Conservation (phyloP, 129 eudicot genomes). For the Escallonia rubra region DNA sequence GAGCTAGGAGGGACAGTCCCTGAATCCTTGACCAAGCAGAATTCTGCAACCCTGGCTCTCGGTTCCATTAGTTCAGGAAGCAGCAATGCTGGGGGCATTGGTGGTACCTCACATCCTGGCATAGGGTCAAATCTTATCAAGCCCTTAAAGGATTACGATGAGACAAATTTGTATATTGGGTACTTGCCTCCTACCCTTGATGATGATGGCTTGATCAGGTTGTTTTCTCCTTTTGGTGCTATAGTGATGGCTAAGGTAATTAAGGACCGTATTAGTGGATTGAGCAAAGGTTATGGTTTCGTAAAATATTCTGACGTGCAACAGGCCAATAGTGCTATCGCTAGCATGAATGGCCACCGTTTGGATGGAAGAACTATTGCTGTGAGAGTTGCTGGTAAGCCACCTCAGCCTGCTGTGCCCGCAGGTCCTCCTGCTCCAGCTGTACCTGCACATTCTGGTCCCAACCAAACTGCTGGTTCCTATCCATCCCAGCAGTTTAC, state of each 20-base stretch:
- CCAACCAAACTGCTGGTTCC: slow-evolving; percentile 25
- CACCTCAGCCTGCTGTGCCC: slow-evolving; percentile 68
- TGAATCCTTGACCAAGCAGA: slow-evolving; percentile 36
- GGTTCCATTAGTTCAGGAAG: slow-evolving; percentile 52
- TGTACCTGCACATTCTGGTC: slow-evolving; percentile 30
- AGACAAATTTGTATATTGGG: slow-evolving; percentile 77
- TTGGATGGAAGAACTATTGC: slow-evolving; percentile 81
- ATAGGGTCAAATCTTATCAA: slow-evolving; percentile 26
- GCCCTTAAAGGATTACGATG: slow-evolving; percentile 64
- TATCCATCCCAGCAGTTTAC: slow-evolving; percentile 55
- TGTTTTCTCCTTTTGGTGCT: slow-evolving; percentile 70
- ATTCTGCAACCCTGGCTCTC: slow-evolving; percentile 37
- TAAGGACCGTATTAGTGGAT: slow-evolving; percentile 52
- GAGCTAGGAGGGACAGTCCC: slow-evolving; percentile 84
- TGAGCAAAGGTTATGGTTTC: slow-evolving; percentile 87
- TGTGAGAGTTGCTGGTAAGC: slow-evolving; percentile 83
- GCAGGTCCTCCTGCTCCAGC: slow-evolving; percentile 48
- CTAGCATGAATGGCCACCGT: slow-evolving; percentile 65
- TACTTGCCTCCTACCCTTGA: slow-evolving; percentile 71
- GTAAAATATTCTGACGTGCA: slow-evolving; percentile 69
- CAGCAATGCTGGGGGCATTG: slow-evolving; percentile 17
- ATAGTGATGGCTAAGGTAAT: slow-evolving; percentile 86
- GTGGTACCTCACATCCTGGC: slow-evolving; percentile 27
- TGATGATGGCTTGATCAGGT: slow-evolving; percentile 61
- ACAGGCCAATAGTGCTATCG: slow-evolving; percentile 76